These are phyloP conservation scores for Rhypophila decipiens DNA, from an alignment of 495 filamentous ascomycete species.

Conservation along the genomic window DNA sequence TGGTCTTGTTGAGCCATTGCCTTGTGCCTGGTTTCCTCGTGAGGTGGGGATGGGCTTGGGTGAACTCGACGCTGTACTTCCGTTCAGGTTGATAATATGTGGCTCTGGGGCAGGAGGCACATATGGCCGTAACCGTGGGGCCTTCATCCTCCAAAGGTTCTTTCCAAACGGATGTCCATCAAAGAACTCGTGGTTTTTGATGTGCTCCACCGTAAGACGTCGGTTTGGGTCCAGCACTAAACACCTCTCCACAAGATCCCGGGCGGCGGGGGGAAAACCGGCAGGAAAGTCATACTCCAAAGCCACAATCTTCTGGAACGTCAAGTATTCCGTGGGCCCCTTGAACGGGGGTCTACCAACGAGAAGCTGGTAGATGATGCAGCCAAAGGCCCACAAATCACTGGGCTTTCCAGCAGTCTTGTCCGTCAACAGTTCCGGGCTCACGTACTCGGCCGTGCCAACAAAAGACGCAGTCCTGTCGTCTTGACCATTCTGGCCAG, in stretches of 20 bases:
- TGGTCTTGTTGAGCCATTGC: conserved; percentile 51
- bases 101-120: conserved; percentile 72
- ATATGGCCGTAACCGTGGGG: conserved; percentile 83
- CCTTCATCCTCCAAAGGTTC: conserved; percentile 83
- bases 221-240: conserved; percentile 84
- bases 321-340: conserved; percentile 92
- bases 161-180: conserved; percentile 82
- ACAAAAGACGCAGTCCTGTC: conserved; percentile 89
- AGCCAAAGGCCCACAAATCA: conserved; percentile 99
- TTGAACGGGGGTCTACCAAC: conserved; percentile 96
- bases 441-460: conserved; percentile 97
- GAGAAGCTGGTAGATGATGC: conserved; percentile 94
- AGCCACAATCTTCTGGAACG: conserved; percentile 95
- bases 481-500: conserved; percentile 49
- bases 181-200: conserved; percentile 97
- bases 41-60: conserved; percentile 47
- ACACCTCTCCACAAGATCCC: conserved; percentile 86
- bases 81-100: conserved; percentile 72
- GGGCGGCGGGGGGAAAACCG: conserved; percentile 82
- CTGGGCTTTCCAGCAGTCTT: conserved; percentile 98
- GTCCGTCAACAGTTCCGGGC: conserved; percentile 87
- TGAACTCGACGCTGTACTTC: conserved; percentile 34
- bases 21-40: conserved; percentile 33
- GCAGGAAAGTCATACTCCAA: conserved; percentile 91
- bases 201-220: conserved; percentile 89